phyloP scores from a whole-genome alignment of 2,329 filamentous ascomycete genomes.

The Fulvia fulva region DNA sequence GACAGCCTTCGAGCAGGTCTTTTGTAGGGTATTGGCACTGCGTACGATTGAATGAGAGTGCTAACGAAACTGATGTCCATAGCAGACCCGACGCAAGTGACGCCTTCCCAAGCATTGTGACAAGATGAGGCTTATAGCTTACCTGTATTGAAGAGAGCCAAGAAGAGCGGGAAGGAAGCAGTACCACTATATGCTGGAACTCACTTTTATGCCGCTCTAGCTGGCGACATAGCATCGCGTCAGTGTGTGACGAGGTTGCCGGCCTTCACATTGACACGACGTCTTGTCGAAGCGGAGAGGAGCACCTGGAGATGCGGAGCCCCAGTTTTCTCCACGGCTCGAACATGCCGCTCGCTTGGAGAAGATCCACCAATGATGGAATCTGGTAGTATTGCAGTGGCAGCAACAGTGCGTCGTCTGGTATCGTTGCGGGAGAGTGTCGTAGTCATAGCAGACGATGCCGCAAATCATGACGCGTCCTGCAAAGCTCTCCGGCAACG shows the following conservation, averaged over 20 bases:
- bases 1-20: slow-evolving; percentile 39
- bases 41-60: slow-evolving; percentile 5
- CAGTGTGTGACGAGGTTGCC: not conserved
- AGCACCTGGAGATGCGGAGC: not conserved
- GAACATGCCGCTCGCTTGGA: not conserved
- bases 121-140: slow-evolving; percentile 1
- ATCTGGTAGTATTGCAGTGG: not conserved
- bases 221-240: not conserved
- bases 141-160: not conserved
- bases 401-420: not conserved
- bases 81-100: not conserved
- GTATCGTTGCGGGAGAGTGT: no score
- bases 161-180: not conserved
- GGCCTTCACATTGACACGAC: not conserved
- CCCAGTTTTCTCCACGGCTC: not conserved
- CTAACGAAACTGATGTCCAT: not conserved
- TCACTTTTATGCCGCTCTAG: not conserved
- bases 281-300: not conserved
- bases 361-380: slow-evolving; percentile 3
- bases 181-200: not conserved
- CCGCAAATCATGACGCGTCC: no score
- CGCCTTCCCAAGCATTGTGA: slow-evolving; percentile 2
- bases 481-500: no score
- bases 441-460: no score
- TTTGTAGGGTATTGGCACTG: slow-evolving; percentile 37